phyloP scores from a whole-genome alignment of 345 rosid genomes.

The Boechera retrofracta region DNA sequence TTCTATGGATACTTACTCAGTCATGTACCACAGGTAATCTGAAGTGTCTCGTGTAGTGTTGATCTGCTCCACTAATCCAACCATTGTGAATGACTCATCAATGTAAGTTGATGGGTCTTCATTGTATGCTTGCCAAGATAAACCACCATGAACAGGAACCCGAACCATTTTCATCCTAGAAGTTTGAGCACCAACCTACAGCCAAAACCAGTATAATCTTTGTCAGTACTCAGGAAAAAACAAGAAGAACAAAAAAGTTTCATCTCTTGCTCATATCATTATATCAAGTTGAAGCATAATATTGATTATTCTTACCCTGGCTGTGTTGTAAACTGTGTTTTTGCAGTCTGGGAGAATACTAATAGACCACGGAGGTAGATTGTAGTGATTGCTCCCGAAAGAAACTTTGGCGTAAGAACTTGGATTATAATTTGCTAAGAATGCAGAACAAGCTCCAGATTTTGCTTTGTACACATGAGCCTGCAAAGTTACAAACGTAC shows the following conservation, averaged over 20 bases:
- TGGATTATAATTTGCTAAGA: slow-evolving; percentile 83
- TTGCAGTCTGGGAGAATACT: slow-evolving; percentile 99
- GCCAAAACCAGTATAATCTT: slow-evolving; percentile 20
- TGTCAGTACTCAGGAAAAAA: slow-evolving; percentile 7
- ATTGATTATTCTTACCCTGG: slow-evolving; percentile 64
- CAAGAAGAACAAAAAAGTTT: slow-evolving; percentile 9
- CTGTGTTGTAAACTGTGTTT: slow-evolving; percentile 97
- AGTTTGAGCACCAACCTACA: slow-evolving; percentile 88
- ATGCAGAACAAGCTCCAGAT: slow-evolving; percentile 91
- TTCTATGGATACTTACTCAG: slow-evolving; percentile 72
- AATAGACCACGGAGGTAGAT: slow-evolving; percentile 98
- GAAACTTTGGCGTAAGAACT: slow-evolving; percentile 72
- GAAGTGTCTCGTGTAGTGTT: slow-evolving; percentile 87
- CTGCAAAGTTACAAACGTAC: slow-evolving; percentile 46
- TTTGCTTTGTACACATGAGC: slow-evolving; percentile 85
- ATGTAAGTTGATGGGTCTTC: slow-evolving; percentile 71
- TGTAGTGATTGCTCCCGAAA: slow-evolving; percentile 77
- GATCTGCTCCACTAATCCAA: slow-evolving; percentile 93
- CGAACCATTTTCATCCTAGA: slow-evolving; percentile 86
- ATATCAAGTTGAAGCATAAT: not conserved
- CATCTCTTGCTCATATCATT: not conserved
- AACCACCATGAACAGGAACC: slow-evolving; percentile 78
- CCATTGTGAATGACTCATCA: slow-evolving; percentile 77
- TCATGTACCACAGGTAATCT: slow-evolving; percentile 96
- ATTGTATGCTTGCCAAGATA: slow-evolving; percentile 93